A percentile compares a stretch with the other conserved stretches of the same genome.
phyloP scores from a whole-genome alignment of 345 rosid genomes.

The Cardiospermum halicacabum region DNA sequence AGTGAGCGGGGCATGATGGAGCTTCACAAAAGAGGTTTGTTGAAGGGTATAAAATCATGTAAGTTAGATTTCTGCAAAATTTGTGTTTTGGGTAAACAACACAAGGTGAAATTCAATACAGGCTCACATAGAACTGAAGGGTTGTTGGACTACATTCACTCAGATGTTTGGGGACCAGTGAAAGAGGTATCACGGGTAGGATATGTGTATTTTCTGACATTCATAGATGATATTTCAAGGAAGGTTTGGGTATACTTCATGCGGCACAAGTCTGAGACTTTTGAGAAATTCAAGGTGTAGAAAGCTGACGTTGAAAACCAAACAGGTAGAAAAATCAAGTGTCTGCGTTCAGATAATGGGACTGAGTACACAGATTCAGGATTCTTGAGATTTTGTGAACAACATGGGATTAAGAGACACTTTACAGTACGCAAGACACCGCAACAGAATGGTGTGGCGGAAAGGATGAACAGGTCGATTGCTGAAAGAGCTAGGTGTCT shows the following conservation, averaged over 20 bases:
- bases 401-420: neutral
- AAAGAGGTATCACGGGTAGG: neutral
- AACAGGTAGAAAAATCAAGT: neutral
- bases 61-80: neutral
- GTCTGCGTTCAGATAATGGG: neutral
- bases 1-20: neutral
- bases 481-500: no score
- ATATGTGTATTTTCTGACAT: neutral
- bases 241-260: conserved; percentile 6
- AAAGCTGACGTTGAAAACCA: neutral
- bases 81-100: neutral
- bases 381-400: neutral
- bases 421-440: conserved; percentile 4
- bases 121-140: neutral
- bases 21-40: neutral
- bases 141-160: neutral
- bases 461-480: no score
- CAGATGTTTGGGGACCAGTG: neutral
- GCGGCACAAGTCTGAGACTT: neutral
- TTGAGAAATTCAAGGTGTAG: neutral
- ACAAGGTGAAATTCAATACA: neutral
- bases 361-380: neutral
- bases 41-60: neutral
- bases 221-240: neutral
- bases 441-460: neutral